Base-by-base conservation (phyloP, 495 filamentous ascomycete species). In the Choiromyces venosus region DNA sequence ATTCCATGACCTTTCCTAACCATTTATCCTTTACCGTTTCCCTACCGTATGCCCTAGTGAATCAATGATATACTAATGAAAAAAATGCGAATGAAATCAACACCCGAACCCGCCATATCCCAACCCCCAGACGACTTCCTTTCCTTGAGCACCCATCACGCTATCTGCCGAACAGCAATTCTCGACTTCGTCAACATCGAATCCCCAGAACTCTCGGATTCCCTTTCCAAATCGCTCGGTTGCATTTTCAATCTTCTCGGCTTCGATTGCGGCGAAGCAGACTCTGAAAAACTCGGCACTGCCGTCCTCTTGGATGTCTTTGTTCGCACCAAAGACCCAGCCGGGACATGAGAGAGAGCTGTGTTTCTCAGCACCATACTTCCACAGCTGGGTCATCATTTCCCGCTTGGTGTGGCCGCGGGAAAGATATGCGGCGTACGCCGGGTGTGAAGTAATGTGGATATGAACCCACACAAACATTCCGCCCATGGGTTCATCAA, bases 401-500 rank as follows among this genome's bases (percentile, higher is more conserved):
- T 8, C 86, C 82, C 37, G 81, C 69, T 56, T 87, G 69, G 69
- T 79, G 71, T 39, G 80, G 56, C 61, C 65, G 56, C 19, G 80
- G 73, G 39, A 82, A 81, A 74, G 84, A 83, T 37, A 81, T 36
- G 83, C 82, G 9, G 84, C 83, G 46, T 82, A 87, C 33, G 96
- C 84, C 12, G 93, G 93, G 76, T 98, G 94, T 0, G 83, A 83
- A 18, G 89, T 85, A 72, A 94, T 87, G 65, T 87, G 81, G 35
- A 95, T 76, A 29, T 87, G 84, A 0, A 97, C 75, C 94, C 94
- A 98, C 35, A 95, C 82, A 81, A 97, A 97, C 94, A 97, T 97
- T 75, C 94, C 94, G 21, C 89, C 94, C n/a, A 89, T 87, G 1
- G 94, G 94, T 86, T 89, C 91, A 66, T 84, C 79, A 79, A 95